These are phyloP conservation scores for Tulasnella sp. DNA, from an alignment of 768 basidiomycete species.

Conservation along the genomic window DNA sequence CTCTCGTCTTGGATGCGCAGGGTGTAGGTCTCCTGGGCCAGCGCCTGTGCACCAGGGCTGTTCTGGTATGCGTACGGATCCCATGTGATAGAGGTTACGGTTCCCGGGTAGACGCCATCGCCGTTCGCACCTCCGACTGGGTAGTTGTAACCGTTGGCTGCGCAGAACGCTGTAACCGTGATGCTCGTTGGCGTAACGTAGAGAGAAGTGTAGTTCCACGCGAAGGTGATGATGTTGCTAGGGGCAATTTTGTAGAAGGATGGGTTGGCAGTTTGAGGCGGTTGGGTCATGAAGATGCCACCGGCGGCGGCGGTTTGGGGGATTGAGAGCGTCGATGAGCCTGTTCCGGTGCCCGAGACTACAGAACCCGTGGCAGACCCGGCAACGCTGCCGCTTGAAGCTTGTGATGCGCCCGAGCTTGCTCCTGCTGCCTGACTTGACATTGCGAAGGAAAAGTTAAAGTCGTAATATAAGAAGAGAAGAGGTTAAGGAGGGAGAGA, in stretches of 20 bases:
- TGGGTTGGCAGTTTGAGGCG: conserved; percentile 67
- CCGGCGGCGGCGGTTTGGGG: conserved; percentile 40
- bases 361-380: conserved; percentile 14
- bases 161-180: conserved; percentile 76
- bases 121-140: conserved; percentile 54
- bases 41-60: conserved; percentile 56
- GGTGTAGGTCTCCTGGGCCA: conserved; percentile 73
- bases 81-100: conserved; percentile 66
- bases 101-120: conserved; percentile 60
- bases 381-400: conserved; percentile 7
- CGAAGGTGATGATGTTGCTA: conserved; percentile 74
- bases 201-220: conserved; percentile 82
- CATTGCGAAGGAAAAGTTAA: background rate
- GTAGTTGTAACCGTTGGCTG: conserved; percentile 81
- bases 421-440: background rate
- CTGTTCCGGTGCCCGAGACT: background rate
- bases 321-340: conserved; percentile 26
- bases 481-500: background rate
- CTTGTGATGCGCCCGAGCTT: background rate
- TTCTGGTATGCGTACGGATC: conserved; percentile 73
- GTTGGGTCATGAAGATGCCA: conserved; percentile 69
- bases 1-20: conserved; percentile 78
- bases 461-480: background rate
- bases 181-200: conserved; percentile 66
- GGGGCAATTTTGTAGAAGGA: conserved; percentile 87